A percentile compares a stretch with the other conserved stretches of the same genome.
phyloP scores from a whole-genome alignment of 148 eudicot species.

The Fagopyrum tataricum region DNA sequence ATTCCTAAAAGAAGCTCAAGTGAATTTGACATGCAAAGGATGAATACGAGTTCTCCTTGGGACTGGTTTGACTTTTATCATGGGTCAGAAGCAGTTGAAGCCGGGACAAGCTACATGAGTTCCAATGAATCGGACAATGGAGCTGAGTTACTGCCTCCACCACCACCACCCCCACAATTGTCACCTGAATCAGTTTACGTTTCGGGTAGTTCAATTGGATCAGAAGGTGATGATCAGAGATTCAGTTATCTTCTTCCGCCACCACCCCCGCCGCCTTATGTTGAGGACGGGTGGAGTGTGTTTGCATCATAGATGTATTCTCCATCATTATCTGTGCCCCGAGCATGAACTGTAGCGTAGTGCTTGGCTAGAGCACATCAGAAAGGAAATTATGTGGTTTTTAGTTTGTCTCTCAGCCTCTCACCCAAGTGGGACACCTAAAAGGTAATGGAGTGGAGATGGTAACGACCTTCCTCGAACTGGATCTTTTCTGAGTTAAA shows the following conservation, averaged over 20 bases:
- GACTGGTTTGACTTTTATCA: constrained; percentile 20
- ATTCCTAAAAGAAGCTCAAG: constrained; percentile 13
- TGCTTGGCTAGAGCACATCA: not conserved
- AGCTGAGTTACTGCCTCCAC: not conserved
- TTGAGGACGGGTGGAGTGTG: constrained; percentile 57
- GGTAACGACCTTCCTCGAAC: not conserved
- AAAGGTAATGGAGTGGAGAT: not conserved
- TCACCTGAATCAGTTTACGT: constrained; percentile 14
- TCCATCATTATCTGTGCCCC: constrained; percentile 77
- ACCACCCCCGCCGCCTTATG: constrained; percentile 23
- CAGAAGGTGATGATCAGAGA: constrained; percentile 13
- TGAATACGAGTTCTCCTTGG: constrained; percentile 29
- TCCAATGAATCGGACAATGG: constrained; percentile 39
- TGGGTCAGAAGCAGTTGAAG: constrained; percentile 40
- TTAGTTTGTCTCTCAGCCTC: not conserved
- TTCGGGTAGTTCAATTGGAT: constrained; percentile 17
- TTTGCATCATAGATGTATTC: constrained; percentile 44
- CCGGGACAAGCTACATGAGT: constrained; percentile 41
- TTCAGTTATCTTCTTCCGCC: constrained; percentile 16
- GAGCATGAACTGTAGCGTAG: constrained; percentile 32
- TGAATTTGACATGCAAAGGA: constrained; percentile 5
- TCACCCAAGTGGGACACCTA: not conserved
- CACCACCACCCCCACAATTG: constrained; percentile 12
- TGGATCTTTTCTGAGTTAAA: not conserved
- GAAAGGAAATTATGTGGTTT: not conserved